These are phyloP conservation scores for Pleurotus sapidus DNA, from an alignment of 768 basidiomycete species.

Conservation along the genomic window DNA sequence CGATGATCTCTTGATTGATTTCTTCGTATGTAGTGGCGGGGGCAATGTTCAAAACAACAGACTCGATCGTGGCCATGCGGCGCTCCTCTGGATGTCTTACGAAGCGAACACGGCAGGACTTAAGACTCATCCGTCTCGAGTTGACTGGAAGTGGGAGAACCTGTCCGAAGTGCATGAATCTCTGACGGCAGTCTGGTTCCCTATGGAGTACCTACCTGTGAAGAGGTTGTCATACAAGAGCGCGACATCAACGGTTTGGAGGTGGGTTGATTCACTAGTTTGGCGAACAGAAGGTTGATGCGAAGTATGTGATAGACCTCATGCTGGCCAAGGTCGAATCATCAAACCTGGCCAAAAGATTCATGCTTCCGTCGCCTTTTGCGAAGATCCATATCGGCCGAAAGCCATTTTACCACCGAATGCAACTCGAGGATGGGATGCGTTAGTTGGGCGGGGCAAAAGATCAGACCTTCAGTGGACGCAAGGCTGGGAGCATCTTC, in stretches of 20 bases:
- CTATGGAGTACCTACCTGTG: constrained; percentile 6
- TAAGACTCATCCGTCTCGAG: constrained; percentile 3
- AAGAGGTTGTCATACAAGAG: not conserved
- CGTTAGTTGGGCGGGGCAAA: not conserved
- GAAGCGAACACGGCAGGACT: constrained; percentile 15
- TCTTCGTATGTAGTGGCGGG: constrained; percentile 7
- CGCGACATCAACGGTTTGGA: not conserved
- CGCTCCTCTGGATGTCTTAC: constrained; percentile 13
- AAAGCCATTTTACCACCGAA: constrained; percentile 5
- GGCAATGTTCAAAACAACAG: constrained; percentile 3
- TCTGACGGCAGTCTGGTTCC: not conserved
- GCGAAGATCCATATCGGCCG: constrained; percentile 1
- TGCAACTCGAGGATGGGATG: not conserved
- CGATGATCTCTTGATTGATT: constrained; percentile 11
- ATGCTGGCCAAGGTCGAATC: constrained; percentile 1
- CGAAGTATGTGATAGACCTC: not conserved
- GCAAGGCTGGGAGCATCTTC: constrained; percentile 4
- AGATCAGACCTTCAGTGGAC: constrained; percentile 7
- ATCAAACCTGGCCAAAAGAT: constrained; percentile 11
- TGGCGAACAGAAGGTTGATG: too few relatives aligned
- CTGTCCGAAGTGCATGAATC: not conserved
- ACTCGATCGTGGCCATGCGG: not conserved
- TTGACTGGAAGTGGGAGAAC: constrained; percentile 7
- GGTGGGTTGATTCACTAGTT: not conserved
- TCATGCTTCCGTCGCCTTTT: constrained; percentile 10